Conservation (phyloP, 1,284 basidiomycete species). For the Ganoderma leucocontextum region DNA sequence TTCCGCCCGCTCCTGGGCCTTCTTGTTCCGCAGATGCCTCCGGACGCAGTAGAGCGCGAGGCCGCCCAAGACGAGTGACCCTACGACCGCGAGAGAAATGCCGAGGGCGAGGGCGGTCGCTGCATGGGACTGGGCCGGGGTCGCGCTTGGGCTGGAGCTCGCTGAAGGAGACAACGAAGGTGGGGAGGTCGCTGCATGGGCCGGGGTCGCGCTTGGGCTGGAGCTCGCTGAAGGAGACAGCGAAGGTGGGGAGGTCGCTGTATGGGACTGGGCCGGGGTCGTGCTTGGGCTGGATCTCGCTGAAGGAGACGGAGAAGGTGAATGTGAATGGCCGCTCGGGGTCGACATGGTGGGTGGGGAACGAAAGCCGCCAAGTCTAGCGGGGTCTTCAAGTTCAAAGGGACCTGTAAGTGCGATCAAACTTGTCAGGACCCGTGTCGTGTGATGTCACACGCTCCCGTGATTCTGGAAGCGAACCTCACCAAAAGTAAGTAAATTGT, state of each 20-base stretch:
- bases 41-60: conserved; percentile 32
- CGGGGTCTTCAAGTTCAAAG: background rate
- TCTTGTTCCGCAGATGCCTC: conserved; percentile 18
- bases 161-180: background rate
- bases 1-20: conserved; percentile 18
- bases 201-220: background rate
- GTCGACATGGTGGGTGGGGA: conserved; percentile 26
- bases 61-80: conserved; percentile 30
- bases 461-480: conserved; percentile 8
- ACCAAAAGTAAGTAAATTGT: background rate
- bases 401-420: background rate
- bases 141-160: no score
- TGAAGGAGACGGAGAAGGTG: background rate
- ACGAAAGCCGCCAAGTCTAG: conserved; percentile 18
- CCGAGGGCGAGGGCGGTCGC: conserved; percentile 33
- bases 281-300: conserved; percentile 4
- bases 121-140: conserved; percentile 21
- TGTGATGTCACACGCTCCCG: conserved; percentile 21
- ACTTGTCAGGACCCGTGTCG: background rate
- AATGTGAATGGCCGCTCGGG: conserved; percentile 9
- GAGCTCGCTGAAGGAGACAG: no score
- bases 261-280: conserved; percentile 6
- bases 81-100: conserved; percentile 34
- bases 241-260: no score
- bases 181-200: conserved; percentile 28